phyloP scores from a whole-genome alignment of 2,329 filamentous ascomycete species.

The Achaetomium macrosporum region DNA sequence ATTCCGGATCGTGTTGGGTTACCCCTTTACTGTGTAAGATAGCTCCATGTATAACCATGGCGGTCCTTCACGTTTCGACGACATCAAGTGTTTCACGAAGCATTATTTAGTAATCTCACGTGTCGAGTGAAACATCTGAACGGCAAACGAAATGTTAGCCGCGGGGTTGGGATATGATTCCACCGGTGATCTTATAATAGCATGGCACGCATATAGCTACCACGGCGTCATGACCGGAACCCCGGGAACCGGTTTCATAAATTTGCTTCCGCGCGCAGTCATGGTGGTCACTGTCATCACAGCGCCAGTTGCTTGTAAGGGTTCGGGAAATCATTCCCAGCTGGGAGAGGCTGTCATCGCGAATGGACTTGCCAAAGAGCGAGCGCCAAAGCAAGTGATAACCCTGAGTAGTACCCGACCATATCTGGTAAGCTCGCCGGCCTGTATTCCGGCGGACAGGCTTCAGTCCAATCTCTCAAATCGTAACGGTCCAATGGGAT shows the following conservation, averaged over 20 bases:
- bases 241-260: conserved; percentile 12
- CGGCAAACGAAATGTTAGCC: not conserved
- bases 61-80: not conserved
- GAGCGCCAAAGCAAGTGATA: not conserved
- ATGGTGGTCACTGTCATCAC: conserved; percentile 12
- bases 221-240: conserved; percentile 2
- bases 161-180: conserved; percentile 13
- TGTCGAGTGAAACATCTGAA: conserved; percentile 12
- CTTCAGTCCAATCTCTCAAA: not conserved
- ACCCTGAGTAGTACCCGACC: not conserved
- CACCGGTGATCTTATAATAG: conserved; percentile 17
- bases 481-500: not conserved
- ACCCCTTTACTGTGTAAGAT: not conserved
- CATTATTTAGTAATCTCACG: not conserved
- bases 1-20: no score
- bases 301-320: conserved; percentile 4
- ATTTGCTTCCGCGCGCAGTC: conserved; percentile 15
- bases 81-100: conserved; percentile 5
- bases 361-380: conserved; percentile 6
- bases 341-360: conserved; percentile 1
- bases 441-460: not conserved
- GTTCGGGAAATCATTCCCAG: conserved; percentile 14
- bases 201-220: conserved; percentile 14
- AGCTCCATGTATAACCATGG: not conserved
- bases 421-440: conserved; percentile 1